Base-by-base conservation (phyloP, 495 filamentous ascomycete genomes). In the Neurospora sp. region DNA sequence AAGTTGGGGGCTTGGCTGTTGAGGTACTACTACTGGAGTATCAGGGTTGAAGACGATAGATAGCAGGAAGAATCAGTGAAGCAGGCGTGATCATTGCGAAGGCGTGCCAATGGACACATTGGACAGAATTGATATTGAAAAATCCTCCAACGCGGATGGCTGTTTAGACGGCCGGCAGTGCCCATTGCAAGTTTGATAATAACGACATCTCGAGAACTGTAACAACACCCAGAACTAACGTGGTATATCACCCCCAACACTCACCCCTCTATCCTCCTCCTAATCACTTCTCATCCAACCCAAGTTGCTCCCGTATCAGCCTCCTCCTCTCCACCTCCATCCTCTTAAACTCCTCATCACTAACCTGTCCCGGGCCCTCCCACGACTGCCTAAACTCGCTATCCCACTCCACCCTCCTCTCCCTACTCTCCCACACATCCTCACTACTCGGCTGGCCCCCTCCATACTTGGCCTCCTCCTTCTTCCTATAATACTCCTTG, bases 371-470 rank as follows among this genome's bases (percentile, higher is more conserved):
- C 85, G 42, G 42, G 71, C 81, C 80, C 39, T 79, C 82, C 16
- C 89, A 82, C 20, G 79, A 2, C 80, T 59, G 83, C 80, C 75
- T 76, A 76, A 85, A 87, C 3, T 78, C 83, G 4, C 79, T 77
- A 8, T 81, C 86, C 31, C 77, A 77, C 74, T 80, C 77, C 7
- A 91, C 73, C 73, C 78, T 79, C 74, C 83, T 81, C 39, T 80
- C 79, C 74, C 96, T 87, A 73, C 88, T 81, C 82, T 91, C 87
- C 96, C 96, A 98, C 45, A 99, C 86, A 87, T 97, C 93, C 85
- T 97, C 92, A 83, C 93, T 97, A 76, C 90, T 95, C n/a, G 87
- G 86, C 69, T 69, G 69, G 0, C 80, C 83, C 9, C 87, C 90
- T 84, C 86, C 89, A 80, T 94, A 94, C 81, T 92, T 92, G 76